Base-by-base conservation (phyloP, 345 rosid genomes). In the Erysimum cheiranthoides region DNA sequence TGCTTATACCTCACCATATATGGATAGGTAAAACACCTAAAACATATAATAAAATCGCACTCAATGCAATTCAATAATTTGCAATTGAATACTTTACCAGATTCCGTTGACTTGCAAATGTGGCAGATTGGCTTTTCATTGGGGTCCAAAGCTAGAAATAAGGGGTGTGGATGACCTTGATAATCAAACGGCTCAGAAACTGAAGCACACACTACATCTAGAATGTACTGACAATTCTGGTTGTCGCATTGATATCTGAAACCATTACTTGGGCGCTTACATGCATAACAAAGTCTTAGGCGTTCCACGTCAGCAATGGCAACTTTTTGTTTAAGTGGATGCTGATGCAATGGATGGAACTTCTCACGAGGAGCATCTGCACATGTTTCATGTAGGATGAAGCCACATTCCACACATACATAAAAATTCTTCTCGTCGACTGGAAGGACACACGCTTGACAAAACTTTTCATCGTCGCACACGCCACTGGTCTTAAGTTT, bases 1-100 rank as follows among this genome's bases (percentile, higher is more conserved):
- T 78, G 67, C 38, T 68, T 73, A 11, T 51, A 69, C 31, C 27
- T 25, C 31, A 17, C 36, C n/a, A 2, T 61, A 39, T 25, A 27
- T 0, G 78, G 75, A 5, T 60, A 13, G 0, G 21, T 68, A 0
- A 59, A 16, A 5, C 46, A 53, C 14, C 3, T 16, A 21, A 60
- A 43, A 14, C 53, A 50, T 18, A 78, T 8, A 10, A 30, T 9
- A 30, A 42, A 61, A 6, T 36, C 40, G 2, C 76, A 72, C 4
- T 72, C 52, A 7, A 61, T 40, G 69, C 70, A 73, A 16, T 52
- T 47, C 3, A 62, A n/a, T n/a, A n/a, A n/a, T n/a, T n/a, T n/a
- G n/a, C n/a, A n/a, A n/a, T n/a, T n/a, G n/a, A n/a, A 12, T 56
- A 43, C 51, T 38, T 42, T 21, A 0, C 1, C 4, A 17, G 8